Base-by-base conservation (phyloP, 2,329 filamentous ascomycete species). In the Laburnicola sp. region DNA sequence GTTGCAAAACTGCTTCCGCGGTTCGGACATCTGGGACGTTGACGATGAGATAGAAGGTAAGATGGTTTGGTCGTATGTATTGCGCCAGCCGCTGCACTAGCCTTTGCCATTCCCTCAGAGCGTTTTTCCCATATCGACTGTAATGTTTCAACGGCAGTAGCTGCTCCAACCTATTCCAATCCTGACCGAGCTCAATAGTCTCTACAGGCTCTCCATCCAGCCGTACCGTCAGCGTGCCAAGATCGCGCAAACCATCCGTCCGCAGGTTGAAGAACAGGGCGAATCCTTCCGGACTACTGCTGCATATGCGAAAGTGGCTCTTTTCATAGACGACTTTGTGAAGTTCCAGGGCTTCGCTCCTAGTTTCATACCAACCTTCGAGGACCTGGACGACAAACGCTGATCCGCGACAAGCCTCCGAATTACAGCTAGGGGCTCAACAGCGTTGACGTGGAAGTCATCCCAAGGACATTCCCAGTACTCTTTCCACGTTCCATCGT, bases 181-280 rank as follows among this genome's bases (percentile, higher is more conserved):
- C n/a, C 9, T 6, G 21, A 4, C 34, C 35, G 4, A 39, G 3
- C 2, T 35, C 9, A 11, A 53, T 37, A 9, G 10, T 30, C 36
- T 45, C 45, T 3, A 41, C 34, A 6, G 35, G 50, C 26, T 53
- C 45, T 41, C 46, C 46, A 39, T 50, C 46, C 7, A 54, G 51
- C 2, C 51, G 46, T 34, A 54, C 37, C 3, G 51, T 54, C 10
- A 54, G 34, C 11, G 27, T 28, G 10, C 32, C 25, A 10, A 50
- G 21, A 22, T 40, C 22, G 10, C 10, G 10, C 41, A 50, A 39
- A 6, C 3, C 22, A 3, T 45, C 34, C 2, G 23, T 21, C 37
- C 25, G 6, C 1, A 52, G 28, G 16, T 48, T 9, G 10, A 48
- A 32, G 28, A 53, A 49, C 9, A 35, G 41, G n/a, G 35, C 10